Evolutionary conservation across 192 early-diverging fungal genomes (phyloP).

Genomic region (Chytriomyces sp.): DNA sequence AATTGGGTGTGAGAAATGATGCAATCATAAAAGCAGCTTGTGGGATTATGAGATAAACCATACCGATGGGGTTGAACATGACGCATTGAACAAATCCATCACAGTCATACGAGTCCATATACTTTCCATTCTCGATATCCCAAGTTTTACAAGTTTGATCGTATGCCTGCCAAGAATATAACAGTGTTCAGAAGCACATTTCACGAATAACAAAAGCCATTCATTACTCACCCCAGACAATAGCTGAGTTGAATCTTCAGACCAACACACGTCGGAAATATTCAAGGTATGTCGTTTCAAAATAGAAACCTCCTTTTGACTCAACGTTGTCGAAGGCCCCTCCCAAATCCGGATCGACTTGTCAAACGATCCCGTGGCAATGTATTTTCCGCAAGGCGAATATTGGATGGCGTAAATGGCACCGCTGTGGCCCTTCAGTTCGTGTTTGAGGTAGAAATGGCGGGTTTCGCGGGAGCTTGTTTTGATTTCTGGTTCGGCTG

Average conservation of each 20-base stretch:
- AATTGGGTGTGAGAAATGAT: not conserved
- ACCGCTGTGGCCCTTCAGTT: constrained; percentile 82
- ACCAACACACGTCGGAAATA: constrained; percentile 81
- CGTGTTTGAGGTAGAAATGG: constrained; percentile 67
- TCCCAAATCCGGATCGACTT: constrained; percentile 93
- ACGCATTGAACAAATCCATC: constrained; percentile 91
- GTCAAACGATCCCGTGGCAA: constrained; percentile 94
- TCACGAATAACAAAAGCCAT: not conserved
- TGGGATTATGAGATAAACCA: not conserved
- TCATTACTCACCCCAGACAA: constrained; percentile 61
- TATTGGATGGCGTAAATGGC: constrained; percentile 92
- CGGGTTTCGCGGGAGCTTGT: constrained; percentile 49
- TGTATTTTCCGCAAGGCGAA: constrained; percentile 77
- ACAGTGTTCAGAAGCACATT: not conserved
- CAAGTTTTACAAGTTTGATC: constrained; percentile 83
- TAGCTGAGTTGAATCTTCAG: constrained; percentile 64
- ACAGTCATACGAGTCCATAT: constrained; percentile 64
- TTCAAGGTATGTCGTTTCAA: constrained; percentile 79
- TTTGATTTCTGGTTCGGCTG: constrained; percentile 1
- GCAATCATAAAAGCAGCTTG: not conserved
- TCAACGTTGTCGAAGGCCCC: constrained; percentile 41
- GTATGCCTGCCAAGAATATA: constrained; percentile 51
- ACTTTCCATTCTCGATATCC: constrained; percentile 74
- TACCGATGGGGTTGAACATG: constrained; percentile 73
- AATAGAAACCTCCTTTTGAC: constrained; percentile 69